A percentile compares a stretch with the other conserved stretches of the same genome.
Conservation (phyloP, 768 basidiomycete species). For the Neoboletus brunneissimus region DNA sequence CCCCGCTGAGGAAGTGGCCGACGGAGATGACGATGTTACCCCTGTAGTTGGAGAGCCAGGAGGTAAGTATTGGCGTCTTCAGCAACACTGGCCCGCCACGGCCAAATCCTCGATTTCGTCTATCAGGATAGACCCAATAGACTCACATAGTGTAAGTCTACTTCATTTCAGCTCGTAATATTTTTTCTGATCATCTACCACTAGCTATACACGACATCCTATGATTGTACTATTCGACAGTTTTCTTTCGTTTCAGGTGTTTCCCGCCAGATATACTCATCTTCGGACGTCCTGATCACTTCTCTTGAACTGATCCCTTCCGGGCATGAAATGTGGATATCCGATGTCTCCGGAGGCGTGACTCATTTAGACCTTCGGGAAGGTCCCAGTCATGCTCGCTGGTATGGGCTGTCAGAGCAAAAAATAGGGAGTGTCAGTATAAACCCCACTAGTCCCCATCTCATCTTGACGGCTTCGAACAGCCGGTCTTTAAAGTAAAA, state of each 20-base stretch:
- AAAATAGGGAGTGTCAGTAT: conserved; percentile 81
- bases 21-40: conserved; percentile 57
- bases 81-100: conserved; percentile 81
- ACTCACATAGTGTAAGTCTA: conserved; percentile 63
- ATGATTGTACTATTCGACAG: conserved; percentile 74
- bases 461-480: conserved; percentile 76
- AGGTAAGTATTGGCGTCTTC: conserved; percentile 80
- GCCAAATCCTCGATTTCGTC: conserved; percentile 77
- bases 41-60: conserved; percentile 45
- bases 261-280: conserved; percentile 66
- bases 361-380: conserved; percentile 78
- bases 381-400: conserved; percentile 47
- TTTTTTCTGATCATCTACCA: background rate
- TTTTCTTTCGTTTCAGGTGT: conserved; percentile 71
- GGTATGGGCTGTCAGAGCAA: conserved; percentile 64
- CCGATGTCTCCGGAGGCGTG: conserved; percentile 66
- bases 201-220: conserved; percentile 78
- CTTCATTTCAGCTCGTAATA: background rate
- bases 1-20: conserved; percentile 56
- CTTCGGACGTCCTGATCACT: conserved; percentile 57
- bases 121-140: conserved; percentile 72
- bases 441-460: conserved; percentile 66
- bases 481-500: conserved; percentile 65
- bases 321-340: conserved; percentile 84
- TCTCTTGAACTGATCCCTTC: conserved; percentile 65